Evolutionary conservation across 164 flowering plant genomes (phyloP).

Genomic region (Pachysandra terminalis): DNA sequence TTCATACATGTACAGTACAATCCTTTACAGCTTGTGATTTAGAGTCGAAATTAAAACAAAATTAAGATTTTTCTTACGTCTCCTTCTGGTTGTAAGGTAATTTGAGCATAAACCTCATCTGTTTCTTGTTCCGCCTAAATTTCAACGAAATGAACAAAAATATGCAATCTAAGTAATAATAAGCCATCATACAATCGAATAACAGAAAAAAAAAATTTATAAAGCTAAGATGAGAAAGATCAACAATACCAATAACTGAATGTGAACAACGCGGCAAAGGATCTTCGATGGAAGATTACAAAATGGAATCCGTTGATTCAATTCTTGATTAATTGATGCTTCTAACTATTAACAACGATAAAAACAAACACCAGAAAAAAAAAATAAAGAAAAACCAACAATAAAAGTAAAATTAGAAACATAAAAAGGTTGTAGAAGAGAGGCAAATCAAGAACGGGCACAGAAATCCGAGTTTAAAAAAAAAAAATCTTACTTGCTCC

Average conservation of each 20-base stretch:
- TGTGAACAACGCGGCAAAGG: constrained; percentile 65
- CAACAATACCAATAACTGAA: constrained; percentile 43
- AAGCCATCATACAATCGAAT: background rate
- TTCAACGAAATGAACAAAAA: background rate
- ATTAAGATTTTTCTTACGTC: constrained; percentile 42
- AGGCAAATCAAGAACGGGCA: too few species aligned
- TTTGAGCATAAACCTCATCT: constrained; percentile 85
- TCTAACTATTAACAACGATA: constrained; percentile 48
- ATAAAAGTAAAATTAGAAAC: background rate
- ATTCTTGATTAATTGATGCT: constrained; percentile 77
- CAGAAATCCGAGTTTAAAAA: too few species aligned
- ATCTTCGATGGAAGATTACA: constrained; percentile 71
- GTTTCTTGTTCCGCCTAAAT: constrained; percentile 80
- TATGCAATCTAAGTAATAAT: background rate
- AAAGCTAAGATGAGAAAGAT: background rate
- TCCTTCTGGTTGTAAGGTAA: constrained; percentile 61
- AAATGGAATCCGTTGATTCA: constrained; percentile 53
- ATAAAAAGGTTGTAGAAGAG: background rate
- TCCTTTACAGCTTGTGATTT: background rate
- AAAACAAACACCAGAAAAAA: constrained; percentile 6
- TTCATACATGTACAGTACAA: background rate
- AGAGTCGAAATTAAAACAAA: background rate
- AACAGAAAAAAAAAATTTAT: background rate
- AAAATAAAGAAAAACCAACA: background rate
- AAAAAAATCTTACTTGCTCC: constrained; percentile 60